A percentile compares a stretch with the other conserved stretches of the same genome.
Conservation (phyloP, 2,329 filamentous ascomycete species). For the Trichoderma citrinoviride region DNA sequence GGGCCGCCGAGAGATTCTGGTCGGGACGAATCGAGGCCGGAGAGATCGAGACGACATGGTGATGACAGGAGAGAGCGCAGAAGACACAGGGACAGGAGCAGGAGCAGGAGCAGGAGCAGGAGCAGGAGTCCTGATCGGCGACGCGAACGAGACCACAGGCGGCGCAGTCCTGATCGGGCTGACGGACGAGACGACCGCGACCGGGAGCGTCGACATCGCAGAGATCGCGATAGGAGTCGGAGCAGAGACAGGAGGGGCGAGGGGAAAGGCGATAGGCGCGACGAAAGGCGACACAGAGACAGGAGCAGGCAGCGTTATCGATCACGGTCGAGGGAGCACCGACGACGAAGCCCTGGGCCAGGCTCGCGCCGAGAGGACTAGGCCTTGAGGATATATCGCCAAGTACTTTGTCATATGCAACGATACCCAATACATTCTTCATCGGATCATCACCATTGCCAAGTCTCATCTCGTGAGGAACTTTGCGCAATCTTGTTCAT, state of each 20-base stretch:
- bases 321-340: slow-evolving; percentile 27
- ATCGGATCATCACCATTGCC: too few species aligned
- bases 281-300: slow-evolving; percentile 18
- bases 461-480: too few species aligned
- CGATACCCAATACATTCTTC: neutral
- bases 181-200: slow-evolving; percentile 20
- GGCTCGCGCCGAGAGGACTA: slow-evolving; percentile 15
- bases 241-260: neutral
- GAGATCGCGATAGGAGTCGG: slow-evolving; percentile 22
- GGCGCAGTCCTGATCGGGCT: slow-evolving; percentile 23
- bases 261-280: neutral
- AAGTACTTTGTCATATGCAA: neutral
- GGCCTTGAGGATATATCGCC: neutral
- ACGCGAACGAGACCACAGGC: slow-evolving; percentile 20
- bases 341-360: slow-evolving; percentile 16
- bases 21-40: slow-evolving; percentile 29
- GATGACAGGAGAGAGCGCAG: slow-evolving; percentile 35
- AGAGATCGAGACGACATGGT: slow-evolving; percentile 34
- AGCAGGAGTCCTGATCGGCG: slow-evolving; percentile 34
- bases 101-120: slow-evolving; percentile 34
- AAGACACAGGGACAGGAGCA: slow-evolving; percentile 38
- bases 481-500: too few species aligned
- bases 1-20: slow-evolving; percentile 28
- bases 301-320: slow-evolving; percentile 24
- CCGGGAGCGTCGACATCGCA: neutral